These are phyloP conservation scores for Zygotorulaspora mrakii DNA, from an alignment of 1,139 yeast species.

Conservation along the genomic window DNA sequence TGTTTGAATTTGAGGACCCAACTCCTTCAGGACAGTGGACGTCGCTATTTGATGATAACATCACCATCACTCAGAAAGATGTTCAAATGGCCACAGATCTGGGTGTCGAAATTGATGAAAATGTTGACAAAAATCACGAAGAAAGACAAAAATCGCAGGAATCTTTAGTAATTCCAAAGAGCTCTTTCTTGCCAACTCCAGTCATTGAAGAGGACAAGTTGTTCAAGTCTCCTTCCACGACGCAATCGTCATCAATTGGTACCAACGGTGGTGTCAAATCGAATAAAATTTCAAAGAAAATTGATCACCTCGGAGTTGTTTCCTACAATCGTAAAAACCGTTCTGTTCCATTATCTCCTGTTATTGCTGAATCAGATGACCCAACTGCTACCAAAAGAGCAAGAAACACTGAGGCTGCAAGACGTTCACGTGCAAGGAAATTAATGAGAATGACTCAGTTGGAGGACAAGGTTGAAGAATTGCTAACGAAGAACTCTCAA, in stretches of 20 bases:
- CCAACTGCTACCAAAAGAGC: constrained; percentile 79
- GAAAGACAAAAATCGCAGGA: too few species aligned
- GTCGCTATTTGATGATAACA: constrained; percentile 52
- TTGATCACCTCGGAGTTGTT: constrained; percentile 61
- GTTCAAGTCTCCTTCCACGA: constrained; percentile 1
- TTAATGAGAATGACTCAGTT: constrained; percentile 82
- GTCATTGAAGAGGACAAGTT: constrained; percentile 30
- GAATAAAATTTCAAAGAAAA: constrained; percentile 31
- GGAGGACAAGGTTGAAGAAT: constrained; percentile 69
- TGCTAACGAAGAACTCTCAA: constrained; percentile 51
- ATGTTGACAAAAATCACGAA: too few species aligned
- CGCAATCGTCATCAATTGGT: too few species aligned
- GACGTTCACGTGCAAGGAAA: constrained; percentile 91
- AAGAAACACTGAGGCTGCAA: constrained; percentile 93
- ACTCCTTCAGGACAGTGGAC: constrained; percentile 49
- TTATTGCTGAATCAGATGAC: constrained; percentile 56
- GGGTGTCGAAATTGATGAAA: constrained; percentile 29
- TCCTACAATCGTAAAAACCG: constrained; percentile 63
- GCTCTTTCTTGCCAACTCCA: constrained; percentile 33
- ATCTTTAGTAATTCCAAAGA: constrained; percentile 20
- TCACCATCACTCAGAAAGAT: constrained; percentile 36
- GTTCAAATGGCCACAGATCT: constrained; percentile 21
- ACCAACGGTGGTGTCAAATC: too few species aligned
- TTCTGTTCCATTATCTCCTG: constrained; percentile 61
- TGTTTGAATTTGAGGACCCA: constrained; percentile 50